A percentile compares a stretch with the other conserved stretches of the same genome.
phyloP scores from a whole-genome alignment of 805 yeast species.

The Wickerhamomyces silvicola region DNA sequence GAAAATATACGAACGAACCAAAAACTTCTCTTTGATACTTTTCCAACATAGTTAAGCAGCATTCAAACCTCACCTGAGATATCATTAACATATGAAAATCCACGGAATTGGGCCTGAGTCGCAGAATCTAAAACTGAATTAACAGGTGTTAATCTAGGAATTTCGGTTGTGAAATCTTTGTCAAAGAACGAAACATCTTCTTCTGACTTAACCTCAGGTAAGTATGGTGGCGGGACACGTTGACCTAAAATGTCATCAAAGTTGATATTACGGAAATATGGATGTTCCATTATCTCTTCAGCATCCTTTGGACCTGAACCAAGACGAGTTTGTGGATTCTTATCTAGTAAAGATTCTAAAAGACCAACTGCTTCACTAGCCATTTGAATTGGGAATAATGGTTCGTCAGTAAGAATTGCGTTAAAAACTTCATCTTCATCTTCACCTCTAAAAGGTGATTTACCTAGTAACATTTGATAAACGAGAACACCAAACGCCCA shows the following conservation, averaged over 20 bases:
- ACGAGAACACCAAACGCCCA: conserved; percentile 98
- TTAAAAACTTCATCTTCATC: conserved; percentile 96
- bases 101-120: conserved; percentile 95
- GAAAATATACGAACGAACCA: too few species aligned
- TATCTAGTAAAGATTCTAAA: conserved; percentile 81
- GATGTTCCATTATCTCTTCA: conserved; percentile 88
- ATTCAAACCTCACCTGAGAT: too few species aligned
- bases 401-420: conserved; percentile 94
- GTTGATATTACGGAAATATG: conserved; percentile 83
- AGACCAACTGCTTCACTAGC: conserved; percentile 94
- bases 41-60: too few species aligned
- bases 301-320: conserved; percentile 91
- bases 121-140: conserved; percentile 78
- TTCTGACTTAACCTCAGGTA: conserved; percentile 81
- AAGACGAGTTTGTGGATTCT: conserved; percentile 78
- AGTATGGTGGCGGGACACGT: conserved; percentile 78
- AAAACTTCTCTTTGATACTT: too few species aligned
- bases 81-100: conserved; percentile 83
- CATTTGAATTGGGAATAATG: conserved; percentile 94
- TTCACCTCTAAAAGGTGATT: conserved; percentile 96
- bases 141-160: conserved; percentile 92
- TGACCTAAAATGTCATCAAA: conserved; percentile 78
- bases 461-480: conserved; percentile 94
- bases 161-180: conserved; percentile 88
- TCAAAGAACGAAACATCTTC: conserved; percentile 93